Conservation (phyloP, 2,329 filamentous ascomycete species). For the Talaromyces rugulosus region DNA sequence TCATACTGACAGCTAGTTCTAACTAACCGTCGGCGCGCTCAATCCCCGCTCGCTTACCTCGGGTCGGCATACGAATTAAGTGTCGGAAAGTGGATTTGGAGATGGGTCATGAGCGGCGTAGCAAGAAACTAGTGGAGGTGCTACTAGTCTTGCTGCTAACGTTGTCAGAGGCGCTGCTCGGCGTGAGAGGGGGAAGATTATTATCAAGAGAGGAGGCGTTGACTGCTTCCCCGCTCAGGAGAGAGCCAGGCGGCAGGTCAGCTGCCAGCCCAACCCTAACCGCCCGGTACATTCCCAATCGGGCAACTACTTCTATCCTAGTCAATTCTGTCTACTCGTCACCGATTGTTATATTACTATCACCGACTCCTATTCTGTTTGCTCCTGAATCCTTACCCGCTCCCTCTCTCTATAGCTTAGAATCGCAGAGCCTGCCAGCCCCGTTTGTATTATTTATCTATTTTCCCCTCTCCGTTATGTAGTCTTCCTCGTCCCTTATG, state of each 20-base stretch:
- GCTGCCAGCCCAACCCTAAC: neutral
- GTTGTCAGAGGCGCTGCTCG: neutral
- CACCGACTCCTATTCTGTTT: too few species aligned
- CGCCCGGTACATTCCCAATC: neutral
- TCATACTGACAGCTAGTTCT: neutral
- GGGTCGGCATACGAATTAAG: neutral
- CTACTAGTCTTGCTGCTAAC: neutral
- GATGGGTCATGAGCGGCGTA: neutral
- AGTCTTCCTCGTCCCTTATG: neutral
- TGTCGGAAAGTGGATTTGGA: neutral
- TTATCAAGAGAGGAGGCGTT: too few species aligned
- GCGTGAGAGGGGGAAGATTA: neutral
- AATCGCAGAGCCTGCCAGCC: too few species aligned
- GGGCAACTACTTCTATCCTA: neutral
- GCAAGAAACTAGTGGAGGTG: neutral
- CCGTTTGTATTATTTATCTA: neutral
- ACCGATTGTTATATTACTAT: neutral
- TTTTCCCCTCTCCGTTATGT: too few species aligned
- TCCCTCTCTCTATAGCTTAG: too few species aligned
- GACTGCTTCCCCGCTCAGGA: neutral
- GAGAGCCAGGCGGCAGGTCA: neutral
- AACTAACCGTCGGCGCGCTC: neutral
- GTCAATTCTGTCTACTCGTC: neutral
- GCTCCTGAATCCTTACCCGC: too few species aligned
- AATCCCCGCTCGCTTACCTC: neutral